These are phyloP conservation scores for Phytopythium montanum DNA, from an alignment of 352 stramenopile species.

Conservation along the genomic window DNA sequence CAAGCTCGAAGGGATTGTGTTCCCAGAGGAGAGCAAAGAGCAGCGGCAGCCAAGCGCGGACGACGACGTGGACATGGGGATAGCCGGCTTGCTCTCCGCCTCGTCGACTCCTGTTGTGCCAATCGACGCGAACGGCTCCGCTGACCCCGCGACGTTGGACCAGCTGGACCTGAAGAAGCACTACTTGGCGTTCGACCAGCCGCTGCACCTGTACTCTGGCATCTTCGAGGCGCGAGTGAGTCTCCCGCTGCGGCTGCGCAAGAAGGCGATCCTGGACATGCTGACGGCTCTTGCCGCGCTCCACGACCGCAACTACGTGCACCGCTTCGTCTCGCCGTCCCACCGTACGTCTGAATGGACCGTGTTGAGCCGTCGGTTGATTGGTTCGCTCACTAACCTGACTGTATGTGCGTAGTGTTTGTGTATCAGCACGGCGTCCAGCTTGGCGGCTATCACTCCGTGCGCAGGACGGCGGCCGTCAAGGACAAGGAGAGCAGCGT, in stretches of 20 bases:
- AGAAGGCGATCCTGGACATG: conserved; percentile 73
- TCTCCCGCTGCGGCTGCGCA: conserved; percentile 44
- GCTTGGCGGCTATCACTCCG: conserved; percentile 65
- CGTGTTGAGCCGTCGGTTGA: background rate
- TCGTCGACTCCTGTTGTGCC: background rate
- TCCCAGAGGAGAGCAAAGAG: conserved; percentile 45
- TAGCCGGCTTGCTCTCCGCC: conserved; percentile 30
- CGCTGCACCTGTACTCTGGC: conserved; percentile 70
- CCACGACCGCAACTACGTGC: conserved; percentile 70
- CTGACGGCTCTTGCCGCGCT: conserved; percentile 51
- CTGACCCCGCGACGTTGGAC: conserved; percentile 25
- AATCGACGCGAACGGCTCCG: conserved; percentile 30
- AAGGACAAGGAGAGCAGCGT: conserved; percentile 29
- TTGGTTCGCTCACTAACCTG: background rate
- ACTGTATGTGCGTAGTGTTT: conserved; percentile 31
- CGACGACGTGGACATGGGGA: conserved; percentile 27
- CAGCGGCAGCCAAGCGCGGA: conserved; percentile 5
- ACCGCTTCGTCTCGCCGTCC: conserved; percentile 66
- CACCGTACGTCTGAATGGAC: conserved; percentile 34
- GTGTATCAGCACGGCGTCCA: conserved; percentile 64
- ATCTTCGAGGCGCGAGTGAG: conserved; percentile 60
- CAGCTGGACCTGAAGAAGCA: conserved; percentile 41
- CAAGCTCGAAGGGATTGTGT: conserved; percentile 62
- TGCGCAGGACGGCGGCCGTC: conserved; percentile 41
- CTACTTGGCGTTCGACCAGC: conserved; percentile 79